Base-by-base conservation (phyloP, 345 rosid genomes). In the Syzygium aromaticum region DNA sequence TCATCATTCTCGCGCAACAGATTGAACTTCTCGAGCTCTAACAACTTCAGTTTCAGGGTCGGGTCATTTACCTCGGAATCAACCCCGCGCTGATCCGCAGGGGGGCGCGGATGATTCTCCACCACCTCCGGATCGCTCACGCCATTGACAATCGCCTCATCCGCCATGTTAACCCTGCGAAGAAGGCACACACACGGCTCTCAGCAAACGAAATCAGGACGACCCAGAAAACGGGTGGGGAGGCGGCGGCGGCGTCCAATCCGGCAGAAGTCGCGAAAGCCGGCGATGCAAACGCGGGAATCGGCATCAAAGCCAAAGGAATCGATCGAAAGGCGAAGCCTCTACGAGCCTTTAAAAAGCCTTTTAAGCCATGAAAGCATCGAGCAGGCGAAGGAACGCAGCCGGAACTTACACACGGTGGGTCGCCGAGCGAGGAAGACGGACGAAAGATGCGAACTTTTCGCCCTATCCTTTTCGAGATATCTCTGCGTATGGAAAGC, bases 11-110 rank as follows among this genome's bases (percentile, higher is more conserved):
- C 92, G n/a, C 57, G 88, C 54, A 30, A 73, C 11, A 96, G 88
- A 16, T 89, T 92, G 86, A 59, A 85, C 77, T 94, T 97, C 92
- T 90, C 94, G 5, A 64, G 87, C 92, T 94, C 98, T 80, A 93
- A 61, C 14, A 87, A 88, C 61, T 92, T 95, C 46, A 94, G 52
- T 88, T 87, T 92, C 52, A 73, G 77, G 54, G 84, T 89, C 84
- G 91, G 78, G 53, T 90, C 92, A 25, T 90, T 57, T 17, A 87
- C 43, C 83, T 90, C 91, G 46, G 85, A 78, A 16, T 87, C 93
- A 30, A 64, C 86, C 27, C 52, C 84, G 21, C 51, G 84, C 51
- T 87, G 88, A 3, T 86, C 52, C 14, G 89, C 92, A 83, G 46
- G 46, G 3, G 49, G 49, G 82, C 7, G 27, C 86, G 89, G 90